phyloP scores from a whole-genome alignment of 1,284 basidiomycete species.

The Coriolopsis trogii region DNA sequence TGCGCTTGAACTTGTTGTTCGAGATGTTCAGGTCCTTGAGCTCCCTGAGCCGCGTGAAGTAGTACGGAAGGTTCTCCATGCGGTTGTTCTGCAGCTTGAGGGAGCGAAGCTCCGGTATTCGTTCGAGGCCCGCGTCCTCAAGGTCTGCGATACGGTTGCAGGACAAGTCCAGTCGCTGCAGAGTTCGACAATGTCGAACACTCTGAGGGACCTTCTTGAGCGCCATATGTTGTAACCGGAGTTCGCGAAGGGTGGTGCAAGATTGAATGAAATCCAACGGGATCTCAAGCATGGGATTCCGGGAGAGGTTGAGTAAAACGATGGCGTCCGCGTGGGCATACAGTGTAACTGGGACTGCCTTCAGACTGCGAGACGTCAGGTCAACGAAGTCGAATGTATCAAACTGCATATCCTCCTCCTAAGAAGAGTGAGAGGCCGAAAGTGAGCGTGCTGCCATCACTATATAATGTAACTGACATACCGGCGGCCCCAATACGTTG shows the following conservation, averaged over 20 bases:
- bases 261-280: conserved; percentile 96
- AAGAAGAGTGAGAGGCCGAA: no score
- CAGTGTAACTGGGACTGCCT: conserved; percentile 89
- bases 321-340: conserved; percentile 90
- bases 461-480: conserved; percentile 38
- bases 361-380: conserved; percentile 81
- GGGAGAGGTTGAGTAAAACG: conserved; percentile 86
- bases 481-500: conserved; percentile 66
- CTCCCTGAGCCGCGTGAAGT: conserved; percentile 76
- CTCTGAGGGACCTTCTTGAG: conserved; percentile 93
- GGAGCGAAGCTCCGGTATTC: conserved; percentile 72
- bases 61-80: conserved; percentile 84
- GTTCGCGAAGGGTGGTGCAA: conserved; percentile 82
- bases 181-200: conserved; percentile 74
- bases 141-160: conserved; percentile 93
- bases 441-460: neutral
- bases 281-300: conserved; percentile 96
- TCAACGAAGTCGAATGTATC: conserved; percentile 86
- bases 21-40: conserved; percentile 91
- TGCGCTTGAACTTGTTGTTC: conserved; percentile 91
- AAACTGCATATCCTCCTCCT: conserved; percentile 75
- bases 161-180: conserved; percentile 89
- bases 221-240: conserved; percentile 91
- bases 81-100: conserved; percentile 94
- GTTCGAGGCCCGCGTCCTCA: conserved; percentile 83